Conservation (phyloP, 805 yeast genomes). For the Tetrapisispora nanseiensis region DNA sequence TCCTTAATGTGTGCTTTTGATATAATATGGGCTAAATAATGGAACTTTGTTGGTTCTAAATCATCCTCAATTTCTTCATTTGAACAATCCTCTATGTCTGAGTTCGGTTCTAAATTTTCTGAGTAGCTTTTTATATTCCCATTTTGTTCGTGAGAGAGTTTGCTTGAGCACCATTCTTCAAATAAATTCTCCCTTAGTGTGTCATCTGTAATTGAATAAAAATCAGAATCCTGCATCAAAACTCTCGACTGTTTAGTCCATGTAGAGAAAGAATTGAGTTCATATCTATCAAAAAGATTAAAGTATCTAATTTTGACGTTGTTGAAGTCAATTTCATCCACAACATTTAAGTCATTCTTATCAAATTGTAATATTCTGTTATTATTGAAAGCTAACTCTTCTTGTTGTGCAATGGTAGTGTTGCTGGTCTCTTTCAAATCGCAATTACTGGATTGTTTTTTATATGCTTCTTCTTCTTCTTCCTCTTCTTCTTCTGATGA, state of each 20-base stretch:
- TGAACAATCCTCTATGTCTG: constrained; percentile 8
- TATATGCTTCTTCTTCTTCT: constrained; percentile 2
- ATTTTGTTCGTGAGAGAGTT: no score
- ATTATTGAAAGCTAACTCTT: no score
- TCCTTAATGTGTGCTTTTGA: constrained; percentile 15
- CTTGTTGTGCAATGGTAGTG: no score
- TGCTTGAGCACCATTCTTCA: constrained; percentile 37
- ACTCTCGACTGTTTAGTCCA: constrained; percentile 40
- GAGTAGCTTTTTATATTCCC: no score
- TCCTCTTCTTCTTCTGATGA: constrained; percentile 13
- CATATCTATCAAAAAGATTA: constrained; percentile 27
- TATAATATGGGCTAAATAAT: constrained; percentile 26
- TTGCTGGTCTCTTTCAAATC: neutral
- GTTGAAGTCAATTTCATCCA: constrained; percentile 8
- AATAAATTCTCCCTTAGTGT: constrained; percentile 32
- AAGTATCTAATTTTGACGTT: constrained; percentile 20
- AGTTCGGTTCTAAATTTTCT: no score
- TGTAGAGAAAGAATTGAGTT: constrained; percentile 35
- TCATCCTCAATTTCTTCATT: constrained; percentile 3
- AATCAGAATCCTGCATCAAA: constrained; percentile 36
- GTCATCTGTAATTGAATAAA: constrained; percentile 28
- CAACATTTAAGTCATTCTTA: constrained; percentile 11
- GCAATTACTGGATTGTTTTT: neutral
- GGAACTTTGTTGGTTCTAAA: constrained; percentile 23
- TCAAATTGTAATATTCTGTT: no score